These are phyloP conservation scores for Hortaea sp. DNA, from an alignment of 2,329 filamentous ascomycete species.

Conservation along the genomic window DNA sequence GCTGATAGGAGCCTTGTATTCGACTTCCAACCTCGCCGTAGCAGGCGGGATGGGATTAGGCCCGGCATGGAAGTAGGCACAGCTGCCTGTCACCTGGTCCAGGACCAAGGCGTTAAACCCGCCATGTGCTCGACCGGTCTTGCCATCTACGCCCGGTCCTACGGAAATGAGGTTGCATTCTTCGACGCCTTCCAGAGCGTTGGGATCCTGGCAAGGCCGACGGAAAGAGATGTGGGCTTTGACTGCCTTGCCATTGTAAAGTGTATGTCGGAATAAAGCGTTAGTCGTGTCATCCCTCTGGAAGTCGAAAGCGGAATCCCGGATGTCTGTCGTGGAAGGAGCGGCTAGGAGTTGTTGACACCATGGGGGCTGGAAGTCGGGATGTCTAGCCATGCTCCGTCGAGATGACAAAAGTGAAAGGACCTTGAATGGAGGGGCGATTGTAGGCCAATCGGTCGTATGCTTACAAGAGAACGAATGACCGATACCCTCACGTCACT, in stretches of 20 bases:
- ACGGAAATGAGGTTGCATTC: slow-evolving; percentile 12
- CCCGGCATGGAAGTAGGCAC: slow-evolving; percentile 1
- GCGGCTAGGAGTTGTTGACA: slow-evolving; percentile 4
- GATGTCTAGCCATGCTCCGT: slow-evolving; percentile 1
- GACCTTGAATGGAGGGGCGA: no score
- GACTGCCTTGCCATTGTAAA: slow-evolving; percentile 8
- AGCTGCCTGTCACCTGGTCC: slow-evolving; percentile 11
- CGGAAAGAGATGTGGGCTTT: slow-evolving; percentile 10
- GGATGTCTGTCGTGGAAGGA: slow-evolving; percentile 1
- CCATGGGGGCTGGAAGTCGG: slow-evolving; percentile 8
- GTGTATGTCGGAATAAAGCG: slow-evolving; percentile 9
- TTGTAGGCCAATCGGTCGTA: no score
- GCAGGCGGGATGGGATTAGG: slow-evolving; percentile 7
- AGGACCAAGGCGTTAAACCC: slow-evolving; percentile 13
- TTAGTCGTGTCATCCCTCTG: slow-evolving; percentile 2
- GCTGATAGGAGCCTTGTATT: slow-evolving; percentile 13
- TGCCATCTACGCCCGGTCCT: slow-evolving; percentile 13
- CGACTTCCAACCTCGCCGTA: slow-evolving; percentile 14
- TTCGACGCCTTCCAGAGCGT: slow-evolving; percentile 8
- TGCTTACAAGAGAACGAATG: no score
- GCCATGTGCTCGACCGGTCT: slow-evolving; percentile 14
- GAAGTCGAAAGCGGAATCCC: background rate
- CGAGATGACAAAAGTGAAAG: no score
- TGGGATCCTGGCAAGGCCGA: slow-evolving; percentile 9
- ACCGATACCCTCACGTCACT: no score